phyloP scores from a whole-genome alignment of 108 stramenopile genomes.

The Nitzschia sp. region DNA sequence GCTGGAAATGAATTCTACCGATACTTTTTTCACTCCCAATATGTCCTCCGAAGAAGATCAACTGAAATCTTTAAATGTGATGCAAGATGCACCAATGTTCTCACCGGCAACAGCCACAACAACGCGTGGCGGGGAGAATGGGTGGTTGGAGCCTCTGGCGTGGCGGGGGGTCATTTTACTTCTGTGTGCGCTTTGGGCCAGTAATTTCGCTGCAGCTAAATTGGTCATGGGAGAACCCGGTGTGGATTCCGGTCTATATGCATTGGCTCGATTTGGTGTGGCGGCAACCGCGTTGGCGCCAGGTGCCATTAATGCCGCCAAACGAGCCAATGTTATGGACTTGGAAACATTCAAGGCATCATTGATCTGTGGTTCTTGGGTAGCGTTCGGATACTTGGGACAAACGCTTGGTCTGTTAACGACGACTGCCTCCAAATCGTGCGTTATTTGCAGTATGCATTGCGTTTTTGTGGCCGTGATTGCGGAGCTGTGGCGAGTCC shows the following conservation, averaged over 20 bases:
- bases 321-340: slow-evolving; percentile 37
- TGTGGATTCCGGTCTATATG: slow-evolving; percentile 64
- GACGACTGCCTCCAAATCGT: slow-evolving; percentile 63
- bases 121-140: neutral
- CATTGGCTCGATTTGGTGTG: slow-evolving; percentile 55
- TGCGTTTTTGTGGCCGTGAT: slow-evolving; percentile 72
- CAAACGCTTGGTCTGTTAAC: slow-evolving; percentile 61
- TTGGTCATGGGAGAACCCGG: slow-evolving; percentile 62
- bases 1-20: neutral
- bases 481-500: slow-evolving; percentile 59
- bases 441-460: slow-evolving; percentile 76
- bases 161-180: slow-evolving; percentile 67
- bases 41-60: neutral
- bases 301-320: slow-evolving; percentile 26
- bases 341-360: slow-evolving; percentile 54
- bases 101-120: neutral
- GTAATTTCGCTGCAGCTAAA: slow-evolving; percentile 70
- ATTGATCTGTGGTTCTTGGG: slow-evolving; percentile 65
- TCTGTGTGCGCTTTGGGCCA: slow-evolving; percentile 72
- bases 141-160: slow-evolving; percentile 41
- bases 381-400: slow-evolving; percentile 73
- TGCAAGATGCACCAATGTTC: too few relatives aligned
- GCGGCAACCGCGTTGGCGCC: slow-evolving; percentile 53
- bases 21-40: neutral
- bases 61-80: neutral